Evolutionary conservation across 257 asterid species (phyloP).

Genomic region (Scutellaria baicalensis): DNA sequence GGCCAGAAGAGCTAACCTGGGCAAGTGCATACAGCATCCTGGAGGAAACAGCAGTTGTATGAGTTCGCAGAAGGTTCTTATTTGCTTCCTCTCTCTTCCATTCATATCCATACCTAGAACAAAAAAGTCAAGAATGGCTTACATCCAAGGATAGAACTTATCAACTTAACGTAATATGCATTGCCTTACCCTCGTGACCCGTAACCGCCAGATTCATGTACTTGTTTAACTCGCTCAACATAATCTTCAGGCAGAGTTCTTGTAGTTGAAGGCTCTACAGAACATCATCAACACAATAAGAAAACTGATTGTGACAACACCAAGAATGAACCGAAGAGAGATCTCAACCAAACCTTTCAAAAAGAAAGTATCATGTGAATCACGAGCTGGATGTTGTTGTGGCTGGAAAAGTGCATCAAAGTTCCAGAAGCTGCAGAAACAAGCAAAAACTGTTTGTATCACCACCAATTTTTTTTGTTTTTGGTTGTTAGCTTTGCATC

Average conservation of each 20-base stretch:
- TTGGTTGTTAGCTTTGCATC: not conserved
- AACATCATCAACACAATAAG: conserved; percentile 13
- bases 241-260: conserved; percentile 84
- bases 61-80: conserved; percentile 94
- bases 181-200: conserved; percentile 84
- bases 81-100: conserved; percentile 98
- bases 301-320: conserved; percentile 4
- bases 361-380: conserved; percentile 98
- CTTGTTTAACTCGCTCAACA: conserved; percentile 75
- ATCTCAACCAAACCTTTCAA: conserved; percentile 51
- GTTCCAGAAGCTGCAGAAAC: conserved; percentile 78
- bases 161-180: not conserved
- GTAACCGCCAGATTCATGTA: conserved; percentile 92
- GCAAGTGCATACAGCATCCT: conserved; percentile 92
- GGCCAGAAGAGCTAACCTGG: conserved; percentile 43
- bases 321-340: conserved; percentile 10
- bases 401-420: conserved; percentile 99
- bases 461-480: not conserved
- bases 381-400: conserved; percentile 99
- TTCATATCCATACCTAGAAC: conserved; percentile 69
- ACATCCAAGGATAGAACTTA: conserved; percentile 5
- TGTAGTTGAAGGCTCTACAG: conserved; percentile 78
- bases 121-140: not conserved
- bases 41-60: conserved; percentile 96
- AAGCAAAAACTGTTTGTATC: not conserved